These are phyloP conservation scores for Saussurea involucrata DNA, from an alignment of 129 eudicot genomes.

Conservation along the genomic window DNA sequence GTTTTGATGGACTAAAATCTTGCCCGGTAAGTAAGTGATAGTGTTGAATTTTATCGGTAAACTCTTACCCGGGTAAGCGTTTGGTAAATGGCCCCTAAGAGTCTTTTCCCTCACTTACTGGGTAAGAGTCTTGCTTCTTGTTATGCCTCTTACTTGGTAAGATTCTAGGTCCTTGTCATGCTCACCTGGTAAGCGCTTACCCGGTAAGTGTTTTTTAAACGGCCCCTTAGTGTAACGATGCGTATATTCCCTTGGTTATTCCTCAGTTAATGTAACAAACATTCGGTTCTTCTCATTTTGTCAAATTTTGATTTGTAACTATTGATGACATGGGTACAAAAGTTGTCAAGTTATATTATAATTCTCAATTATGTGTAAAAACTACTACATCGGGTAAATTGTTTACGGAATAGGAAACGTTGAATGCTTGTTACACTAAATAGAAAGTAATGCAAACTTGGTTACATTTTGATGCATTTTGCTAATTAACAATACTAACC, in stretches of 20 bases:
- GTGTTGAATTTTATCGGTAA: too few species aligned
- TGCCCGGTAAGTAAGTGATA: too few species aligned
- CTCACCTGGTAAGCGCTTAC: too few species aligned
- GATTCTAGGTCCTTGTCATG: too few species aligned
- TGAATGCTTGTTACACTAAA: neutral
- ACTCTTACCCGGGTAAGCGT: too few species aligned
- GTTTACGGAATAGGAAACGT: neutral
- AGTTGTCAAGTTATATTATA: neutral
- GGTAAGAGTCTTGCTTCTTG: too few species aligned
- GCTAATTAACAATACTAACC: conserved; percentile 32
- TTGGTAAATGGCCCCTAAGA: too few species aligned
- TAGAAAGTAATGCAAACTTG: neutral
- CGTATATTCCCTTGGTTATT: neutral
- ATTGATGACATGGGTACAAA: neutral
- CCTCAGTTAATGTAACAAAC: neutral
- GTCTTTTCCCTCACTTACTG: too few species aligned
- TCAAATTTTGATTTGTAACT: neutral
- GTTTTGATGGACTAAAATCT: too few species aligned
- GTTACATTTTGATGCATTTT: neutral
- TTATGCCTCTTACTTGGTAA: too few species aligned
- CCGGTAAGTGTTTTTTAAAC: too few species aligned
- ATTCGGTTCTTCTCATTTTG: neutral
- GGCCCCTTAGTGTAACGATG: neutral
- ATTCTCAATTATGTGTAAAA: neutral
- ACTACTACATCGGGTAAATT: neutral